These are phyloP conservation scores for Claviceps lovelessii DNA, from an alignment of 2,329 filamentous ascomycete genomes.

Conservation along the genomic window DNA sequence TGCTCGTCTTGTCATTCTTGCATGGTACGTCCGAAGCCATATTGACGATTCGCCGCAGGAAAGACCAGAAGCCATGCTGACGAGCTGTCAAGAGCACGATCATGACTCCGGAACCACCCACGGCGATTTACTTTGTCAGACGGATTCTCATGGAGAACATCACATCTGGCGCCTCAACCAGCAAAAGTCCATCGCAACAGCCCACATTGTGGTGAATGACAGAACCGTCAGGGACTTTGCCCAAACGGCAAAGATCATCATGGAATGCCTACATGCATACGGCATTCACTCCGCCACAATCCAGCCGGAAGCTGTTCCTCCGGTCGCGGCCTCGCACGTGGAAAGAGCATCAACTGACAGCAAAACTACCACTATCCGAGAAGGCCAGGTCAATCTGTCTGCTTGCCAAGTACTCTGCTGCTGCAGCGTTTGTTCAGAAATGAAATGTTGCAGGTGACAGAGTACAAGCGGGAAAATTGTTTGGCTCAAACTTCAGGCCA, in stretches of 20 bases:
- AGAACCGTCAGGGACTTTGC: constrained; percentile 43
- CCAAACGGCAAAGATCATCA: constrained; percentile 44
- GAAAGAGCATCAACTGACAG: constrained; percentile 5
- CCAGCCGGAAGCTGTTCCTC: constrained; percentile 42
- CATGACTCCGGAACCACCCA: constrained; percentile 19
- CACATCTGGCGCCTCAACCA: constrained; percentile 64
- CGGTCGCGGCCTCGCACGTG: neutral
- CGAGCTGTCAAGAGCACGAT: constrained; percentile 15
- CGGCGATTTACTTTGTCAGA: constrained; percentile 11
- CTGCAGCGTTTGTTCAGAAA: constrained; percentile 32
- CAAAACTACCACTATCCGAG: constrained; percentile 10
- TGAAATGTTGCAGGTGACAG: constrained; percentile 32
- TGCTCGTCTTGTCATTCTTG: constrained; percentile 50
- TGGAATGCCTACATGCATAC: constrained; percentile 57
- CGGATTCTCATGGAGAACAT: constrained; percentile 3
- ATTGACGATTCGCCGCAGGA: neutral
- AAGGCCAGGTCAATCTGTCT: constrained; percentile 11
- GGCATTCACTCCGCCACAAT: constrained; percentile 59
- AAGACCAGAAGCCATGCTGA: neutral
- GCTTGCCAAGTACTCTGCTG: constrained; percentile 39
- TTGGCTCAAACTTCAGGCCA: neutral
- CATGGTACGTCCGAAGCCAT: constrained; percentile 34
- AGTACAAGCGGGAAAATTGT: neutral
- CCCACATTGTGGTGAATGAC: constrained; percentile 50
- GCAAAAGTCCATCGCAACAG: constrained; percentile 53